A percentile compares a stretch with the other conserved stretches of the same genome.
phyloP scores from a whole-genome alignment of 176 grass and related monocot species.

The Musa beccarii region DNA sequence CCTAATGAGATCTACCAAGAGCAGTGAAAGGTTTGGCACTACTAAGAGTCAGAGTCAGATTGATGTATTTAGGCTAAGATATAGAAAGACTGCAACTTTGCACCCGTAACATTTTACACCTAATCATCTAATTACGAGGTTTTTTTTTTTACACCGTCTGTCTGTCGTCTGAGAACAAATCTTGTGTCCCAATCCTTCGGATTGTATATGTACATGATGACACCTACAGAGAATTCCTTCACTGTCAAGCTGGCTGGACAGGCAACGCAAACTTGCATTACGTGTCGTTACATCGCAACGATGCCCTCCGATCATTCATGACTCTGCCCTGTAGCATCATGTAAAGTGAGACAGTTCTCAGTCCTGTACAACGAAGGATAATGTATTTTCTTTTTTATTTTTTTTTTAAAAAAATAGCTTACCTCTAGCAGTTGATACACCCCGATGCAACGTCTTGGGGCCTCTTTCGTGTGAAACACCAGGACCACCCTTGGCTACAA shows the following conservation, averaged over 20 bases:
- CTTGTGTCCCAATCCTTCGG: constrained; percentile 34
- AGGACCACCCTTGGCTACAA: constrained; percentile 66
- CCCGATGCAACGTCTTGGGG: constrained; percentile 39
- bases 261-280: neutral
- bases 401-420: neutral
- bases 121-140: constrained; percentile 27
- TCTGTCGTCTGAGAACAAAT: constrained; percentile 11
- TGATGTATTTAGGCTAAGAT: neutral
- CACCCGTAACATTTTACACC: constrained; percentile 66
- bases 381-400: neutral
- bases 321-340: constrained; percentile 13
- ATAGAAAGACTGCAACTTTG: constrained; percentile 38
- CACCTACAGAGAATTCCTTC: neutral
- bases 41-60: neutral
- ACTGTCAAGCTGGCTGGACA: neutral
- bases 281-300: neutral
- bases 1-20: neutral
- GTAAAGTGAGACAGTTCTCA: constrained; percentile 11
- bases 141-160: constrained; percentile 47
- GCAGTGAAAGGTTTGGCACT: neutral
- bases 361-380: neutral
- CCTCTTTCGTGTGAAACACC: constrained; percentile 47
- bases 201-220: constrained; percentile 22
- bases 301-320: neutral
- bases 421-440: constrained; percentile 59